These are phyloP conservation scores for Dryadomyces sulphureus DNA, from an alignment of 2,329 filamentous ascomycete species.

Conservation along the genomic window DNA sequence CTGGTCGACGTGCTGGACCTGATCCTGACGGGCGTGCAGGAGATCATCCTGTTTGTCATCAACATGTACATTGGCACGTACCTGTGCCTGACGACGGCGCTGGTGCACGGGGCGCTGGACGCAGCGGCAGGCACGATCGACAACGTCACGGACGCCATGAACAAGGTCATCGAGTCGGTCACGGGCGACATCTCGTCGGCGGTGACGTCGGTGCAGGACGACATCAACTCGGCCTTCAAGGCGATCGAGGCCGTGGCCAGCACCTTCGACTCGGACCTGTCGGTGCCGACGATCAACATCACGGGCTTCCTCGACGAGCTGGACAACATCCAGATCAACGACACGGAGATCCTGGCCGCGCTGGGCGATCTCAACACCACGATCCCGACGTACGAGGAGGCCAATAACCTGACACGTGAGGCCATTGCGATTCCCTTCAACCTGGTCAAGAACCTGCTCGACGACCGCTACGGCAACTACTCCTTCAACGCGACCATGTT, in stretches of 20 bases:
- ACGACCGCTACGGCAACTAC: constrained; percentile 56
- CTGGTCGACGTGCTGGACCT: constrained; percentile 68
- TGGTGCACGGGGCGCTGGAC: constrained; percentile 64
- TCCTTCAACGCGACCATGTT: constrained; percentile 65
- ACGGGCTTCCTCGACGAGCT: constrained; percentile 49
- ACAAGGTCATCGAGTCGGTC: constrained; percentile 35
- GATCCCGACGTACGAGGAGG: constrained; percentile 70
- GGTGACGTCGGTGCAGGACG: constrained; percentile 23
- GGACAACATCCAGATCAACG: constrained; percentile 51
- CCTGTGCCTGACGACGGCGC: constrained; percentile 73
- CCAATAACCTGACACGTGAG: constrained; percentile 66
- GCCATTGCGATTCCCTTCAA: constrained; percentile 71
- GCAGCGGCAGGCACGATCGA: constrained; percentile 35
- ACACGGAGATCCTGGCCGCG: constrained; percentile 50
- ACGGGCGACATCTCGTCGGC: constrained; percentile 40
- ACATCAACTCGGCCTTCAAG: constrained; percentile 42
- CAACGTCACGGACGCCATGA: constrained; percentile 29
- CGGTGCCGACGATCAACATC: constrained; percentile 43
- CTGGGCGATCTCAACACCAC: constrained; percentile 60
- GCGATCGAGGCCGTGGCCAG: constrained; percentile 39
- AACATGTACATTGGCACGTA: constrained; percentile 85
- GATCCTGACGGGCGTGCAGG: constrained; percentile 68
- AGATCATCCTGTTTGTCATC: constrained; percentile 82
- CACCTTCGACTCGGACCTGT: constrained; percentile 20
- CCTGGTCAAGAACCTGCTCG: constrained; percentile 58